Evolutionary conservation across 345 rosid species (phyloP).

Genomic region (Gossypium turneri): DNA sequence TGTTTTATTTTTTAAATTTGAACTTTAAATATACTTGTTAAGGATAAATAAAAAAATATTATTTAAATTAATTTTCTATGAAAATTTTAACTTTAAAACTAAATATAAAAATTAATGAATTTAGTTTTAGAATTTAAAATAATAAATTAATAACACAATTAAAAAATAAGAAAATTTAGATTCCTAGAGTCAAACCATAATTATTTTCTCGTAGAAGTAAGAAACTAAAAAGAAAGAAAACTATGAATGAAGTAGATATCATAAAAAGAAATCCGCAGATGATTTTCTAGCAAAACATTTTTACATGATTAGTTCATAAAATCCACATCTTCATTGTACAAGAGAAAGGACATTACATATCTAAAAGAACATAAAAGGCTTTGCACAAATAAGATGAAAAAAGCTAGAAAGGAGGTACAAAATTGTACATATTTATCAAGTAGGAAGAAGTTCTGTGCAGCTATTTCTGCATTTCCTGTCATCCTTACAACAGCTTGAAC

Average conservation of each 20-base stretch:
- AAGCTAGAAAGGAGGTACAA: slow-evolving; percentile 13
- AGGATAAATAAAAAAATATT: too few relatives aligned
- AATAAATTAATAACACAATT: too few relatives aligned
- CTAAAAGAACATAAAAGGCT: neutral
- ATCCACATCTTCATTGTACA: neutral
- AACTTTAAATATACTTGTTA: too few relatives aligned
- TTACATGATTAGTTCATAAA: neutral
- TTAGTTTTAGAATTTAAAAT: too few relatives aligned
- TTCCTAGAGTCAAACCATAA: neutral
- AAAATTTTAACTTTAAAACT: too few relatives aligned
- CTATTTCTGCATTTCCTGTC: slow-evolving; percentile 58
- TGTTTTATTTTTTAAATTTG: too few relatives aligned
- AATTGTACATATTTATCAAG: slow-evolving; percentile 83
- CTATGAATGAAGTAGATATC: neutral
- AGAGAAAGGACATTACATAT: neutral
- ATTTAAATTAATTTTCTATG: too few relatives aligned
- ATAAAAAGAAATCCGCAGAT: neutral
- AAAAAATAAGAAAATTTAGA: slow-evolving; percentile 5
- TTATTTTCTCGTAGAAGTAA: neutral
- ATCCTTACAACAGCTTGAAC: slow-evolving; percentile 71
- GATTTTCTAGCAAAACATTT: neutral
- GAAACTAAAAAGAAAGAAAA: neutral
- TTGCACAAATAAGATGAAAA: slow-evolving; percentile 8
- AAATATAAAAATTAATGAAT: too few relatives aligned
- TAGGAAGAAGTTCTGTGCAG: slow-evolving; percentile 56